These are phyloP conservation scores for Rutstroemia sp. DNA, from an alignment of 2,329 filamentous ascomycete species.

Conservation along the genomic window DNA sequence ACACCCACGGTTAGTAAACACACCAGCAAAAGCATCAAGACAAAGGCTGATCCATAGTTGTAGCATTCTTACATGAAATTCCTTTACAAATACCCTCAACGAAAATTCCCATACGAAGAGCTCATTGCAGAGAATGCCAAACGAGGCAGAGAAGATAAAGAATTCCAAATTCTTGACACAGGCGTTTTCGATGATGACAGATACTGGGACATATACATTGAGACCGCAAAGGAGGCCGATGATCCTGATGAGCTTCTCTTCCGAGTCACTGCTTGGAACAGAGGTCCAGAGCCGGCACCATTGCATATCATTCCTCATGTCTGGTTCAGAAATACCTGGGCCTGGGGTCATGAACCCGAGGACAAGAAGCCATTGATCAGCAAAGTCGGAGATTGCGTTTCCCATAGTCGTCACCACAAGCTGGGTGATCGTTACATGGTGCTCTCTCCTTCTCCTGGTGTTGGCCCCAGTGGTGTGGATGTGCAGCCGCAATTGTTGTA, in stretches of 20 bases:
- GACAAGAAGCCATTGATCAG: constrained; percentile 76
- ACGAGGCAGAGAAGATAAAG: constrained; percentile 67
- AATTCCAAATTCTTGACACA: constrained; percentile 90
- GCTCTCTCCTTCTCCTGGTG: constrained; percentile 82
- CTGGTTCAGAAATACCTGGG: constrained; percentile 97
- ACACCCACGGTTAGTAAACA: constrained; percentile 48
- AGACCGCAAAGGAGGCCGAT: constrained; percentile 89
- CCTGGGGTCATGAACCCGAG: constrained; percentile 74
- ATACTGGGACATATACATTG: constrained; percentile 97
- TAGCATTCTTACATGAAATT: constrained; percentile 99
- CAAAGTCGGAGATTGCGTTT: constrained; percentile 56
- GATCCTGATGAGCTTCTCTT: constrained; percentile 89
- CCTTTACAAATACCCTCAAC: constrained; percentile 95
- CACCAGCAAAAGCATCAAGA: neutral
- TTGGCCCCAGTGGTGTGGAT: constrained; percentile 71
- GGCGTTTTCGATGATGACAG: constrained; percentile 79
- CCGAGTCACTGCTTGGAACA: constrained; percentile 92
- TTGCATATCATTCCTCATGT: constrained; percentile 91
- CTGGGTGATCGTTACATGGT: constrained; percentile 79
- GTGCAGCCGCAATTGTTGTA: constrained; percentile 81
- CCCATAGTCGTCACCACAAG: constrained; percentile 70
- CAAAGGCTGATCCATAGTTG: constrained; percentile 12
- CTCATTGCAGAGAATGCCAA: constrained; percentile 76
- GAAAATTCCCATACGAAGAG: constrained; percentile 85
- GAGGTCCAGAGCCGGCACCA: constrained; percentile 82